Percentiles rank a stretch among this genome's conserved stretches.
These are phyloP conservation scores for Hypoxylon fuscum DNA, from an alignment of 495 filamentous ascomycete species.

Conservation along the genomic window DNA sequence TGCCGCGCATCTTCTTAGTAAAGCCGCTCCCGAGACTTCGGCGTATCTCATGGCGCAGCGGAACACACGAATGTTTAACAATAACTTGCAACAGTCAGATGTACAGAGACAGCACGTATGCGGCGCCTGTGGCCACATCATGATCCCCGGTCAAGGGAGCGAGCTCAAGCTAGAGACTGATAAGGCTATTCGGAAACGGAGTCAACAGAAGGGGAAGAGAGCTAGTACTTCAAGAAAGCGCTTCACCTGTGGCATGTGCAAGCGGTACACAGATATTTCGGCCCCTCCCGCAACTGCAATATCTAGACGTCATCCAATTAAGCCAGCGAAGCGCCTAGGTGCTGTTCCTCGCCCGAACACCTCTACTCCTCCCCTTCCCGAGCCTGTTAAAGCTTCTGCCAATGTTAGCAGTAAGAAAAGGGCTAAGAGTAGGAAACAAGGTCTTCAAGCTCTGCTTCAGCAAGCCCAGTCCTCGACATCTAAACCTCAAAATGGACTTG, in stretches of 20 bases:
- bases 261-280: conserved; percentile 49
- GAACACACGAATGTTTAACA: conserved; percentile 52
- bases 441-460: conserved; percentile 61
- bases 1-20: conserved; percentile 59
- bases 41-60: conserved; percentile 58
- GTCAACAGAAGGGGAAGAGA: conserved; percentile 15
- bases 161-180: conserved; percentile 47
- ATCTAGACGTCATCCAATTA: conserved; percentile 37
- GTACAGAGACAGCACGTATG: conserved; percentile 57
- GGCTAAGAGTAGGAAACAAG: conserved; percentile 62
- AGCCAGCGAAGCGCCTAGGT: conserved; percentile 5
- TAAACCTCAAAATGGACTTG: conserved; percentile 49
- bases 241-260: conserved; percentile 57
- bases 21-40: conserved; percentile 57
- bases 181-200: conserved; percentile 28
- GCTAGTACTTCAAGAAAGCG: conserved; percentile 38
- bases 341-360: background rate
- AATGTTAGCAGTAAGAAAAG: conserved; percentile 64
- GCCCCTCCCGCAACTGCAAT: conserved; percentile 45
- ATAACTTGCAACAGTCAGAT: conserved; percentile 53
- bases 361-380: background rate
- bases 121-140: conserved; percentile 61
- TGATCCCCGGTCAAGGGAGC: conserved; percentile 55
- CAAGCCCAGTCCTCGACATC: conserved; percentile 48
- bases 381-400: conserved; percentile 38